Evolutionary conservation across 495 filamentous ascomycete species (phyloP).

Genomic region (Rhypophila decipiens): DNA sequence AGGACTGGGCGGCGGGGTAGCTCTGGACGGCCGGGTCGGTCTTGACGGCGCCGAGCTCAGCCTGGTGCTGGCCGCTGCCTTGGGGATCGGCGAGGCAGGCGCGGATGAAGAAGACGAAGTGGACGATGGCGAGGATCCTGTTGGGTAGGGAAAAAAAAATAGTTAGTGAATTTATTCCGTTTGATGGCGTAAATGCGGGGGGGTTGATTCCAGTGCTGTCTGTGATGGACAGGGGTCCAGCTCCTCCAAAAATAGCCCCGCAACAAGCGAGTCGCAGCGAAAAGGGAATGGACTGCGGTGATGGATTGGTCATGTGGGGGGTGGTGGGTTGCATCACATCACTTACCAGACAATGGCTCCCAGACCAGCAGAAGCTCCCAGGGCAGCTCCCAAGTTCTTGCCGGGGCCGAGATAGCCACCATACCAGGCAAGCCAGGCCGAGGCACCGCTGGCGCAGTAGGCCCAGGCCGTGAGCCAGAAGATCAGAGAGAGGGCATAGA

Average conservation of each 20-base stretch:
- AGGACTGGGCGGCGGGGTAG: background rate
- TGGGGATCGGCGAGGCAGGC: conserved; percentile 17
- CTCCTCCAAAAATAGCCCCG: no score
- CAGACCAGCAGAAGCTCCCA: conserved; percentile 32
- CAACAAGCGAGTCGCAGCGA: no score
- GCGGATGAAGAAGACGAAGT: conserved; percentile 30
- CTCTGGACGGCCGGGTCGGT: background rate
- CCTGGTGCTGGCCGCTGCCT: conserved; percentile 9
- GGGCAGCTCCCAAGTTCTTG: conserved; percentile 14
- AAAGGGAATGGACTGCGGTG: no score
- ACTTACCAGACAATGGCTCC: conserved; percentile 34
- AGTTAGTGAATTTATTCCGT: background rate
- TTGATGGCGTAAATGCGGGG: no score
- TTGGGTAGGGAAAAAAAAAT: background rate
- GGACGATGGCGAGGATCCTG: conserved; percentile 30
- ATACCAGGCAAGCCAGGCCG: conserved; percentile 11
- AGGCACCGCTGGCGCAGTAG: conserved; percentile 30
- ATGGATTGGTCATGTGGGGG: background rate
- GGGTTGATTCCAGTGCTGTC: background rate
- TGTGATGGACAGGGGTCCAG: no score
- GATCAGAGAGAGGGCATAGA: conserved; percentile 26
- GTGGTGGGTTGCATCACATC: background rate
- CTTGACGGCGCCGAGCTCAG: conserved; percentile 29
- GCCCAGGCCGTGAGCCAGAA: conserved; percentile 39
- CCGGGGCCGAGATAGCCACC: background rate